These are phyloP conservation scores for Haplosporangium sp. DNA, from an alignment of 371 early-diverging fungal genomes.

Conservation along the genomic window DNA sequence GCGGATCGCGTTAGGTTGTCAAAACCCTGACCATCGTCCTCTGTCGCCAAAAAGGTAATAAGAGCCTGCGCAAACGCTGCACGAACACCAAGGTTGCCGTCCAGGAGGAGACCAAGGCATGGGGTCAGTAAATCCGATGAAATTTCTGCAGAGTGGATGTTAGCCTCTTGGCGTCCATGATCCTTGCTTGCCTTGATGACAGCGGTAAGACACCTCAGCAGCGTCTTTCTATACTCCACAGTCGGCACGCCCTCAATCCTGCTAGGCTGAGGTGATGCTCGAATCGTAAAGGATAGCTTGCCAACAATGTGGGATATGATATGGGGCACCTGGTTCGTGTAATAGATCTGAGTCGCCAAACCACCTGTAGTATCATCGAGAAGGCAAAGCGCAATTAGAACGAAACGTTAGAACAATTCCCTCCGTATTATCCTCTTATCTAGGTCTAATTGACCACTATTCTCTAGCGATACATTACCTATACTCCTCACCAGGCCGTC, in stretches of 20 bases:
- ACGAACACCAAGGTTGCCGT: conserved; percentile 54
- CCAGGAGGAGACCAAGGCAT: conserved; percentile 59
- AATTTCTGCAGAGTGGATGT: conserved; percentile 29
- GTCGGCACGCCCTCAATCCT: conserved; percentile 61
- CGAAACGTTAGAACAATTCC: too few relatives aligned
- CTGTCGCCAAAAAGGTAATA: conserved; percentile 47
- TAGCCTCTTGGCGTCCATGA: conserved; percentile 33
- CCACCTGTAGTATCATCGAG: conserved; percentile 61
- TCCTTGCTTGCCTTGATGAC: conserved; percentile 54
- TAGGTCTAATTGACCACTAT: too few relatives aligned
- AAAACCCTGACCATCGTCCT: conserved; percentile 29
- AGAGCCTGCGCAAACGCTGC: conserved; percentile 50
- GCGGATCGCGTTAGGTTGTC: conserved; percentile 26
- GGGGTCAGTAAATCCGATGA: conserved; percentile 59
- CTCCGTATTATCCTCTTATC: too few relatives aligned
- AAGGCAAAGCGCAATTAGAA: background rate
- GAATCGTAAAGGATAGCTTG: conserved; percentile 61
- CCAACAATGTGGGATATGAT: conserved; percentile 79
- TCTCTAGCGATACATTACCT: conserved; percentile 40
- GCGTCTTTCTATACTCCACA: conserved; percentile 57
- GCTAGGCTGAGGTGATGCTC: conserved; percentile 40
- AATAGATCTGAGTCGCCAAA: conserved; percentile 83
- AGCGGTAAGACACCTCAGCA: conserved; percentile 59
- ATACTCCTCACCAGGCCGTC: conserved; percentile 66
- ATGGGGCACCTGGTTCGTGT: conserved; percentile 86